These are phyloP conservation scores for Filobasidium uniguttulatum DNA, from an alignment of 1,284 basidiomycete species.

Conservation along the genomic window DNA sequence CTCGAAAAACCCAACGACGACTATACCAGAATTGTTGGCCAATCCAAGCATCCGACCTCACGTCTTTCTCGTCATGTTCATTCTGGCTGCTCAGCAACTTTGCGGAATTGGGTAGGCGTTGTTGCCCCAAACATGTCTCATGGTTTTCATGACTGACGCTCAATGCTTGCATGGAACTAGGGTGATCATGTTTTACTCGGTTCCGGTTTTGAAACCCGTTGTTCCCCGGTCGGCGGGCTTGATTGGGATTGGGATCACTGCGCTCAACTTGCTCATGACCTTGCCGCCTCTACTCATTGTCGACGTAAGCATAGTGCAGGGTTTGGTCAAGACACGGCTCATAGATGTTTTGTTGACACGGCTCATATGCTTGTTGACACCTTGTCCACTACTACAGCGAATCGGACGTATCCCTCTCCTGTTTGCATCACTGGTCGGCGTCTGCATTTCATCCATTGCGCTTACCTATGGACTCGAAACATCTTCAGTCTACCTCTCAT, in stretches of 20 bases:
- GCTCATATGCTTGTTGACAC: not conserved
- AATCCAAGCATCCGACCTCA: conserved; percentile 10
- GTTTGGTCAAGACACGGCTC: too few species aligned
- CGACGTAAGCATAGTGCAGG: too few species aligned
- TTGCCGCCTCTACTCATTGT: conserved; percentile 72
- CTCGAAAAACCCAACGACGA: not conserved
- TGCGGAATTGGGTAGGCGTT: not conserved
- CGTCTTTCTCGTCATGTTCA: conserved; percentile 9
- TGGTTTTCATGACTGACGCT: not conserved
- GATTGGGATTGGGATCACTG: conserved; percentile 37
- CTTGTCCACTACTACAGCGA: conserved; percentile 38
- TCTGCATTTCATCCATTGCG: conserved; percentile 50
- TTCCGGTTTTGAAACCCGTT: conserved; percentile 62
- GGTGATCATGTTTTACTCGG: conserved; percentile 78
- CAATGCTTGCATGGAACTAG: conserved; percentile 44
- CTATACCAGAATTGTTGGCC: conserved; percentile 6
- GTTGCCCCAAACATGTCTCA: too few species aligned
- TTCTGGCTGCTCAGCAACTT: conserved; percentile 5
- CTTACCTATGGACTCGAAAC: conserved; percentile 61
- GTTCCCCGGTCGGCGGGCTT: conserved; percentile 54
- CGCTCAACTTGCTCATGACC: conserved; percentile 68
- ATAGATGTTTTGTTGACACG: too few species aligned
- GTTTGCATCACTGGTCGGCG: conserved; percentile 44
- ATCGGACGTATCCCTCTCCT: conserved; percentile 37
- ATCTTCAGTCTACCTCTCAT: conserved; percentile 49